phyloP scores from a whole-genome alignment of 495 filamentous ascomycete species.

The Aspergillus avenaceus region DNA sequence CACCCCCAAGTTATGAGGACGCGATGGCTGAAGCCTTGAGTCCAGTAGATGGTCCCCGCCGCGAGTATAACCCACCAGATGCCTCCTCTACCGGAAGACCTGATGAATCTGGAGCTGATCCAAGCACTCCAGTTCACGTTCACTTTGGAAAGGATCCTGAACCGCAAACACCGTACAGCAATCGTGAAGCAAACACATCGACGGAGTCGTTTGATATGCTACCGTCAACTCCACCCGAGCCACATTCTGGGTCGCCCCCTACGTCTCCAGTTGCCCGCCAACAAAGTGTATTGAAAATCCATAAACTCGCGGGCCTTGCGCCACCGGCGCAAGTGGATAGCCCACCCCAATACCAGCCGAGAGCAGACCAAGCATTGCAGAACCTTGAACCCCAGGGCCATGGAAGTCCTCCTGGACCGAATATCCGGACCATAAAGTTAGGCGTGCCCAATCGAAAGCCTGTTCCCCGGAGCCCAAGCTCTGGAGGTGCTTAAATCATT shows the following conservation, averaged over 20 bases:
- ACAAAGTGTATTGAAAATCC: conserved; percentile 36
- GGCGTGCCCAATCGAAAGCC: conserved; percentile 40
- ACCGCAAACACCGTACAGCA: conserved; percentile 17
- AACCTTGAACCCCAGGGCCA: conserved; percentile 8
- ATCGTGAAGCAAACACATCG: conserved; percentile 28
- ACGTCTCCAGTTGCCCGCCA: conserved; percentile 31
- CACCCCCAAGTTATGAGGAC: conserved; percentile 82
- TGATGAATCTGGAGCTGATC: conserved; percentile 39
- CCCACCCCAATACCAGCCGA: conserved; percentile 36
- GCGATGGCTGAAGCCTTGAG: conserved; percentile 77
- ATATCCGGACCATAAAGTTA: conserved; percentile 32
- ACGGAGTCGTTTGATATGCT: conserved; percentile 47
- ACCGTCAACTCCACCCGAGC: conserved; percentile 39
- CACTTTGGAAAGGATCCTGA: conserved; percentile 26
- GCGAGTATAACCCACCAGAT: conserved; percentile 58
- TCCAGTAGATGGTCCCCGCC: conserved; percentile 59
- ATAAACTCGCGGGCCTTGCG: conserved; percentile 19
- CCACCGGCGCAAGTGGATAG: conserved; percentile 35
- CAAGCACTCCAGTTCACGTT: conserved; percentile 32
- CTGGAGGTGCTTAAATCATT: not conserved
- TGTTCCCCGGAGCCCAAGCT: conserved; percentile 30
- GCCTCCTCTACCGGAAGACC: conserved; percentile 31
- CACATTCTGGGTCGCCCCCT: conserved; percentile 34
- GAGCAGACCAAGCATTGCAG: conserved; percentile 20
- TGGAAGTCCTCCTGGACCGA: conserved; percentile 19